Evolutionary conservation across 208 protist genomes (phyloP), one percentile per base, ranked within the genome.

Genomic region (Crithidia mellificae): DNA sequence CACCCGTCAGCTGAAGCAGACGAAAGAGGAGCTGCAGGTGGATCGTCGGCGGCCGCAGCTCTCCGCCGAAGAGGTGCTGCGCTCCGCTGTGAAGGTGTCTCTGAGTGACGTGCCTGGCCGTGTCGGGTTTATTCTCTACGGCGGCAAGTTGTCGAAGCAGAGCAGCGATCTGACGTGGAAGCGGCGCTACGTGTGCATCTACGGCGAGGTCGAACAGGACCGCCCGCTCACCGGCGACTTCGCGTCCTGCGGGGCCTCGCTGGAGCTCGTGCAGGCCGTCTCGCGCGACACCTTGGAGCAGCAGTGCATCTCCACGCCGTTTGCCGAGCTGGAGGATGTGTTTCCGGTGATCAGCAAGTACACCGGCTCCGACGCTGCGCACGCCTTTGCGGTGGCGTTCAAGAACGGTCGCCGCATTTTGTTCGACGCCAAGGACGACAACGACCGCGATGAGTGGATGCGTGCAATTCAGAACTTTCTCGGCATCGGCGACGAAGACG

Each of bases 341-440:
- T 91, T 91, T 44, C 82, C 78, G 0, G 83, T 91, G 22, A 84
- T 84, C 6, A 85, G 77, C 66, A 91, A 88, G 66, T 91, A 91
- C 74, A 91, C 82, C 34, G 81, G 80, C 25, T 85, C 82, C 1
- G 85, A 87, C 50, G 77, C 78, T 5, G 72, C 58, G 19, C 77
- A 91, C 67, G 86, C 87, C 3, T 91, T 91, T 30, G 86, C 86
- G 0, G 82, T 91, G n/a, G 85, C 82, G 27, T 91, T 88, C 62
- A 91, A 86, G 44, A 85, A 77, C 6, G 85, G 86, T 1, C 84
- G 84, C 41, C 79, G 86, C 6, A 74, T 91, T n/a, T 72, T 81
- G 14, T 89, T 91, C 22, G 77, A 88, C 62, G 83, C 82, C 9
- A 70, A 68, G 36, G 71, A 74, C 46, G 73, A 83, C 51, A 66